Conservation (phyloP, 306 rosid genomes). For the Carpinus viminea region DNA sequence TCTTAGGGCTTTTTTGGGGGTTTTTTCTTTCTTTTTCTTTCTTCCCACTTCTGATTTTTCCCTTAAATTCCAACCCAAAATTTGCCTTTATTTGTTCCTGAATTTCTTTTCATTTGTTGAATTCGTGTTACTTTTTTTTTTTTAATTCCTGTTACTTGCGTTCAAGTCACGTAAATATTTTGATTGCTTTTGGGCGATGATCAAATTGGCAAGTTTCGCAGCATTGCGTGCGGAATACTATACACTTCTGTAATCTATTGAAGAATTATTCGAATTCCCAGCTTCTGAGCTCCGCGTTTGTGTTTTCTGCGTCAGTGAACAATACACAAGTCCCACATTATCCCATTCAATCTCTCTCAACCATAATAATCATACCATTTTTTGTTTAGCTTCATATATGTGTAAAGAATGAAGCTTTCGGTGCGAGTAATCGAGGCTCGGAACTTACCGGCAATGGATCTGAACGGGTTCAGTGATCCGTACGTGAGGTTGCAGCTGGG, state of each 20-base stretch:
- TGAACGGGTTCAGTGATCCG: slow-evolving; percentile 63
- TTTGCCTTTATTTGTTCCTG: neutral
- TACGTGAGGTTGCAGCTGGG: slow-evolving; percentile 82
- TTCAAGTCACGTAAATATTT: neutral
- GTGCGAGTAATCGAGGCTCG: slow-evolving; percentile 85
- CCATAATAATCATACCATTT: neutral
- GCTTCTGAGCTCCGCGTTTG: slow-evolving; percentile 16
- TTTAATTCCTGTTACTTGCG: neutral
- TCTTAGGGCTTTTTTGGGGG: neutral
- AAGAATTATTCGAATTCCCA: slow-evolving; percentile 15
- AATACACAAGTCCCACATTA: neutral
- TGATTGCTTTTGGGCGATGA: neutral
- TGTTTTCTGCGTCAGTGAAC: slow-evolving; percentile 13
- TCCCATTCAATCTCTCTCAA: neutral
- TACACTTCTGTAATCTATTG: too few relatives aligned
- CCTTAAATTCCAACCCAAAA: neutral
- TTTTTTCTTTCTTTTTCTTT: neutral
- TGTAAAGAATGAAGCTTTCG: slow-evolving; percentile 62
- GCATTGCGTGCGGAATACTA: slow-evolving; percentile 11
- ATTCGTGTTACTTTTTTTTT: neutral
- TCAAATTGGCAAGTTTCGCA: slow-evolving; percentile 16
- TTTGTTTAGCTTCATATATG: neutral
- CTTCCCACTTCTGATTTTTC: neutral
- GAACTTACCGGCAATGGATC: slow-evolving; percentile 56
- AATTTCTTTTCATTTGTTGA: neutral